phyloP scores from a whole-genome alignment of 139 green algal genomes.

The Pleodorina starrii region DNA sequence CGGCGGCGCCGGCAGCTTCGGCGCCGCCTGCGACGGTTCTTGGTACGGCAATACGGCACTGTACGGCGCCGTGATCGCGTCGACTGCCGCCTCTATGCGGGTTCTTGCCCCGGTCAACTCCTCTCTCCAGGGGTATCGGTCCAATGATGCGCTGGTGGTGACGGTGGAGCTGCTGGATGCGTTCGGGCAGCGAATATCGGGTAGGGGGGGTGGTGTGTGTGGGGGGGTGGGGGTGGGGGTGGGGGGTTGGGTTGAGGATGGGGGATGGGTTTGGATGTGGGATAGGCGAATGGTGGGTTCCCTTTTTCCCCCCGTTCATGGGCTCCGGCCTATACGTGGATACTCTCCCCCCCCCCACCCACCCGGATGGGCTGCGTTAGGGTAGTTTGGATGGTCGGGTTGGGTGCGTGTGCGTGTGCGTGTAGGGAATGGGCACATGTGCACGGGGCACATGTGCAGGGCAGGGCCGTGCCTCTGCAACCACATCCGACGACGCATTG shows the following conservation, averaged over 20 bases:
- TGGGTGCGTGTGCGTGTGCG: no score
- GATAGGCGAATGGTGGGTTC: no score
- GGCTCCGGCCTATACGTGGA: no score
- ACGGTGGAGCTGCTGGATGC: slow-evolving; percentile 29
- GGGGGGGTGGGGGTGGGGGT: neutral
- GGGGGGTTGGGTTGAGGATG: no score
- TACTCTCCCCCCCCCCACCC: no score
- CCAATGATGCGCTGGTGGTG: slow-evolving; percentile 8
- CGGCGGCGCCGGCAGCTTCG: neutral
- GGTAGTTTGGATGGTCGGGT: no score
- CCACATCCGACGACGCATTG: no score
- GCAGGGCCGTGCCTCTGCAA: no score
- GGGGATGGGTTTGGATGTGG: neutral
- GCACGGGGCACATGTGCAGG: no score
- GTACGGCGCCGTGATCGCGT: slow-evolving; percentile 23
- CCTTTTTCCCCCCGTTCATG: no score
- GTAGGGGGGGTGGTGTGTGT: neutral
- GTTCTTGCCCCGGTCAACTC: neutral
- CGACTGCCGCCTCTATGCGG: neutral
- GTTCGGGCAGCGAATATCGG: slow-evolving; percentile 34
- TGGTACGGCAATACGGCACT: slow-evolving; percentile 16
- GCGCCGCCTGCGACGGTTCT: neutral
- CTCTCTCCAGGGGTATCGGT: neutral
- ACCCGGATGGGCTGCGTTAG: no score
- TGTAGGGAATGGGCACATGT: no score